A percentile compares a stretch with the other conserved stretches of the same genome.
Conservation (phyloP, 2,329 filamentous ascomycete genomes). For the Acephala macrosclerotiorum region DNA sequence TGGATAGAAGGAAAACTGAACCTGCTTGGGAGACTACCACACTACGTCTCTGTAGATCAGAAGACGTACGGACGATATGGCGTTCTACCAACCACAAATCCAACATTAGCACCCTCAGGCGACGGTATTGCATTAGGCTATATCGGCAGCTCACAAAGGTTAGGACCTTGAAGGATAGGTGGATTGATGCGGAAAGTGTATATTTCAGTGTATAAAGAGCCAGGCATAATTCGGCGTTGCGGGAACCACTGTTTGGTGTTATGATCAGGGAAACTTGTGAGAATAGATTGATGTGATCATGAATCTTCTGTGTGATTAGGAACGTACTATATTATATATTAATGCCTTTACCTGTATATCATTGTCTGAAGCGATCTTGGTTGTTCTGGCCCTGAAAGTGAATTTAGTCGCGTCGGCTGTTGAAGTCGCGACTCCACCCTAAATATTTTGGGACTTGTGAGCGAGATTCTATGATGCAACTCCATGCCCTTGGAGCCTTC, state of each 20-base stretch:
- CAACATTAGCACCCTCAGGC: slow-evolving; percentile 48
- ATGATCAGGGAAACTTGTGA: slow-evolving; percentile 20
- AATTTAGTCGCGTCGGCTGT: slow-evolving; percentile 29
- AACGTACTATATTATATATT: slow-evolving; percentile 5
- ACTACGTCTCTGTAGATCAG: slow-evolving; percentile 94
- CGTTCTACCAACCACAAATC: slow-evolving; percentile 71
- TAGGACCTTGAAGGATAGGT: slow-evolving; percentile 64
- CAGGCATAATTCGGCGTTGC: slow-evolving; percentile 37
- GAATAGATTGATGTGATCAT: slow-evolving; percentile 30
- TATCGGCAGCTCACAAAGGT: slow-evolving; percentile 69
- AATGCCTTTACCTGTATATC: too few relatives aligned
- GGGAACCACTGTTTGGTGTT: slow-evolving; percentile 16
- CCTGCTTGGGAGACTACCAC: slow-evolving; percentile 81
- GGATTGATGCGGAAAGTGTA: slow-evolving; percentile 17
- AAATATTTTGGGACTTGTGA: slow-evolving; percentile 8
- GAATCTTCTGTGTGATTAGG: slow-evolving; percentile 14
- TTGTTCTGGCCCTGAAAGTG: slow-evolving; percentile 8
- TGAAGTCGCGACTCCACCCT: slow-evolving; percentile 20
- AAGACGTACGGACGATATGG: slow-evolving; percentile 95
- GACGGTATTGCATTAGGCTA: slow-evolving; percentile 62
- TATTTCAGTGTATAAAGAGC: slow-evolving; percentile 33
- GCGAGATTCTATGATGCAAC: neutral
- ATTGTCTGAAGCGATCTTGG: neutral
- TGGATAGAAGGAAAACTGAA: slow-evolving; percentile 92
- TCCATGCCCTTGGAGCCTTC: slow-evolving; percentile 1